These are phyloP conservation scores for Trichocomaceae sp. DNA, from an alignment of 2,329 filamentous ascomycete species.

Conservation along the genomic window DNA sequence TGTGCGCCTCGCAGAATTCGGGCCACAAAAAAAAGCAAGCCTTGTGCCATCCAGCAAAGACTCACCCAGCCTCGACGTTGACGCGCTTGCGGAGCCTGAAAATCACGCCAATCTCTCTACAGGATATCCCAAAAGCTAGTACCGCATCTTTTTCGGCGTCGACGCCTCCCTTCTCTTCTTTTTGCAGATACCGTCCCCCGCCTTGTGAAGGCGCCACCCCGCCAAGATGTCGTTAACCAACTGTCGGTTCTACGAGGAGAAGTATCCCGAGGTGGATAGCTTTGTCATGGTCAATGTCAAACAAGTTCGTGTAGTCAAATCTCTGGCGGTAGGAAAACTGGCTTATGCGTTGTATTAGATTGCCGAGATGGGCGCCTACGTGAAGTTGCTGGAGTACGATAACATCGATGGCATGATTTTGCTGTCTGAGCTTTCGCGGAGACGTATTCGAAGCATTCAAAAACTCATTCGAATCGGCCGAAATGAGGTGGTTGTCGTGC, in stretches of 20 bases:
- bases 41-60: slow-evolving; percentile 1
- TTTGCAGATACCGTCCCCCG: slow-evolving; percentile 8
- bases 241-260: slow-evolving; percentile 96
- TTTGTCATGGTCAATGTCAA: slow-evolving; percentile 99
- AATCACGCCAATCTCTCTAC: not conserved
- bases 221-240: slow-evolving; percentile 89
- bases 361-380: slow-evolving; percentile 99
- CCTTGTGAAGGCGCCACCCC: slow-evolving; percentile 33
- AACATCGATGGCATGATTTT: slow-evolving; percentile 99
- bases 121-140: not conserved
- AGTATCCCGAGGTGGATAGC: slow-evolving; percentile 96
- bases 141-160: not conserved
- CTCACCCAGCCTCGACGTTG: not conserved
- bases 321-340: slow-evolving; percentile 1
- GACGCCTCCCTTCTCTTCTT: not conserved
- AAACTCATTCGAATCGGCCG: slow-evolving; percentile 97
- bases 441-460: slow-evolving; percentile 97
- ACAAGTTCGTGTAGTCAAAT: slow-evolving; percentile 55
- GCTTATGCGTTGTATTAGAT: slow-evolving; percentile 52
- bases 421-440: slow-evolving; percentile 90
- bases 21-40: slow-evolving; percentile 14
- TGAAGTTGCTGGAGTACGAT: slow-evolving; percentile 98
- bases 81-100: not conserved
- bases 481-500: slow-evolving; percentile 97
- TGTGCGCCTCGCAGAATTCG: slow-evolving; percentile 1